Evolutionary conservation across 2,329 filamentous ascomycete species (phyloP).

Genomic region (Verticillium nubilum): DNA sequence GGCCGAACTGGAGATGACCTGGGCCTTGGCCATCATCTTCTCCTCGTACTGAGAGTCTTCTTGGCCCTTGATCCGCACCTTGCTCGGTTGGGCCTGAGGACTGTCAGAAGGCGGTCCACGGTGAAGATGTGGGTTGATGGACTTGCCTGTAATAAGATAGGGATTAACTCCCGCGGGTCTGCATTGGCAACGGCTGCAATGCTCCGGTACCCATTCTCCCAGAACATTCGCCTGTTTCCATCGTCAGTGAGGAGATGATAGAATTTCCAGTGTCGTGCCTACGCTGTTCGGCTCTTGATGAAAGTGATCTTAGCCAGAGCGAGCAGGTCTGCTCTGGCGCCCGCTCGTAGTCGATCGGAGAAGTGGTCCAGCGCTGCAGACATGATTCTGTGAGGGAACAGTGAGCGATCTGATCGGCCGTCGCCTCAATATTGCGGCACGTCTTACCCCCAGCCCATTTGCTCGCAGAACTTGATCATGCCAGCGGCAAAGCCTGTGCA

Average conservation of each 20-base stretch:
- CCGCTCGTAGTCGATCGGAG: constrained; percentile 66
- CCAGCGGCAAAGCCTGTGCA: constrained; percentile 75
- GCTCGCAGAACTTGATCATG: constrained; percentile 74
- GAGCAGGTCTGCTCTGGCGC: constrained; percentile 64
- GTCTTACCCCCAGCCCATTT: constrained; percentile 65
- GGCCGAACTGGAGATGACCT: constrained; percentile 62
- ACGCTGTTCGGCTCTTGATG: constrained; percentile 71
- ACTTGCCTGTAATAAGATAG: constrained; percentile 64
- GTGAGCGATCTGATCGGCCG: constrained; percentile 2
- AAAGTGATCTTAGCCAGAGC: constrained; percentile 67
- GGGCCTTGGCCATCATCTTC: constrained; percentile 62
- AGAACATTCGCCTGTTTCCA: constrained; percentile 49
- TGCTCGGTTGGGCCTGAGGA: constrained; percentile 60
- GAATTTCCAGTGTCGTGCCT: not conserved
- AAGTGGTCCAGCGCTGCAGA: constrained; percentile 70
- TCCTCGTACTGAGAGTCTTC: constrained; percentile 56
- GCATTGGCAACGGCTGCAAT: constrained; percentile 65
- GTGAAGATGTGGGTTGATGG: not conserved
- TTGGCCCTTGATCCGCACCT: constrained; percentile 48
- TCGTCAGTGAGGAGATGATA: not conserved
- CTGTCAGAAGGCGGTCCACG: not conserved
- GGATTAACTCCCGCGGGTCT: constrained; percentile 60
- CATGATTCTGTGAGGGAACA: constrained; percentile 46
- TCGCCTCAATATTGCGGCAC: not conserved
- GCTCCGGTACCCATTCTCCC: constrained; percentile 70